Evolutionary conservation across 805 yeast genomes (phyloP).

Genomic region (Vanderwaltozyma polyspora): DNA sequence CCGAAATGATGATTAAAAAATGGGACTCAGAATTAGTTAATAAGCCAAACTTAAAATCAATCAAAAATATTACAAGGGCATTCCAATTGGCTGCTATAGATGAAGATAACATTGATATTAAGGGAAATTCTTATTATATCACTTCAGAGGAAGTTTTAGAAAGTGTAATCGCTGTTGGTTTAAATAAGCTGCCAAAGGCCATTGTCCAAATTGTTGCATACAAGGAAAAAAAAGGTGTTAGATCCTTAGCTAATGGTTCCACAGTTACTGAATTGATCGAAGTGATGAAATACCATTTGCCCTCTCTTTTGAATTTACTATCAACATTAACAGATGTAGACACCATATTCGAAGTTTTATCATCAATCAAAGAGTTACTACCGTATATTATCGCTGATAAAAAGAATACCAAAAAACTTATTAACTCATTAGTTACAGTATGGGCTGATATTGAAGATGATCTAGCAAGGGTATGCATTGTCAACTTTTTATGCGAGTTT

Average conservation of each 20-base stretch:
- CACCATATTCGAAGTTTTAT: slow-evolving; percentile 62
- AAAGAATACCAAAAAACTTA: slow-evolving; percentile 61
- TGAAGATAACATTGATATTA: slow-evolving; percentile 31
- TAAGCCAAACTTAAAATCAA: slow-evolving; percentile 46
- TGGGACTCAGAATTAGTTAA: slow-evolving; percentile 53
- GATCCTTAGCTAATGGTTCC: slow-evolving; percentile 53
- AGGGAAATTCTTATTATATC: slow-evolving; percentile 44
- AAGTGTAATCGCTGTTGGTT: slow-evolving; percentile 56
- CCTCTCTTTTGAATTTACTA: slow-evolving; percentile 54
- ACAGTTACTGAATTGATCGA: slow-evolving; percentile 50
- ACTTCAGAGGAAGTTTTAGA: slow-evolving; percentile 41
- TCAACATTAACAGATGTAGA: slow-evolving; percentile 65
- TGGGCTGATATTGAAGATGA: slow-evolving; percentile 72
- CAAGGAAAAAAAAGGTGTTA: slow-evolving; percentile 42
- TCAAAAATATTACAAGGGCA: slow-evolving; percentile 63
- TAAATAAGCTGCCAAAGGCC: slow-evolving; percentile 63
- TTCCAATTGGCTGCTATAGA: slow-evolving; percentile 65
- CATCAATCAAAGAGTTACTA: slow-evolving; percentile 65
- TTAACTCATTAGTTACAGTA: slow-evolving; percentile 52
- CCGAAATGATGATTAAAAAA: slow-evolving; percentile 42
- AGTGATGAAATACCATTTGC: slow-evolving; percentile 61
- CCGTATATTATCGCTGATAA: slow-evolving; percentile 75
- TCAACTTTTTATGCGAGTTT: slow-evolving; percentile 70
- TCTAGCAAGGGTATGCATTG: slow-evolving; percentile 73
- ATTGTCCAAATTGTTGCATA: slow-evolving; percentile 59